Evolutionary conservation across 2,329 filamentous ascomycete genomes (phyloP).

Genomic region (Epichloe elymi): DNA sequence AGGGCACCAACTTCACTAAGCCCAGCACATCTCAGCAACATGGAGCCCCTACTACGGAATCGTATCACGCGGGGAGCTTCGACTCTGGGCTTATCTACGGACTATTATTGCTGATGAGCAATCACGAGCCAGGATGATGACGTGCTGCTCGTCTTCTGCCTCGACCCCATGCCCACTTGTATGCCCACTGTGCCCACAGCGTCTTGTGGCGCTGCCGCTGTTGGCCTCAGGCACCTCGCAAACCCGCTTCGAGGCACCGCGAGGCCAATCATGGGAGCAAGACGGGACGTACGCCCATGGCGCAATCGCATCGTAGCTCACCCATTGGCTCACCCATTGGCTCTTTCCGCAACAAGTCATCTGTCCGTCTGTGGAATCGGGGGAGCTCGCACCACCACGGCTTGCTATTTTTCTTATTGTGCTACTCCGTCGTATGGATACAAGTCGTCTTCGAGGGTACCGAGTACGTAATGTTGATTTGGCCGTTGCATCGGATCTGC

Average conservation of each 20-base stretch:
- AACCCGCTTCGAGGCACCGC: background rate
- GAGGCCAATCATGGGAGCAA: slow-evolving; percentile 4
- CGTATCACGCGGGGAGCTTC: too few species aligned
- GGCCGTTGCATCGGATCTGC: background rate
- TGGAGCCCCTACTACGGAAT: too few species aligned
- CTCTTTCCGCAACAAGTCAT: background rate
- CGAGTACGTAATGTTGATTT: background rate
- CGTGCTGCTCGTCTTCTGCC: slow-evolving; percentile 1
- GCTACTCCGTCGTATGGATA: too few species aligned
- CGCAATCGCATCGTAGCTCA: slow-evolving; percentile 4
- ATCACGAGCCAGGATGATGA: slow-evolving; percentile 2
- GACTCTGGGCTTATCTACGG: too few species aligned
- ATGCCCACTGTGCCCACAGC: background rate
- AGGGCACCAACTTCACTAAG: too few species aligned
- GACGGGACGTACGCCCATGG: background rate
- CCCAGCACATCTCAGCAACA: too few species aligned
- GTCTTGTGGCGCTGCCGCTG: slow-evolving; percentile 3
- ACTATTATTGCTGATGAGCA: background rate
- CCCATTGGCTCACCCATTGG: background rate
- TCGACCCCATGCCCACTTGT: background rate
- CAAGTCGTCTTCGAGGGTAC: background rate
- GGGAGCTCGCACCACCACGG: background rate
- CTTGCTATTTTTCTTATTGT: too few species aligned
- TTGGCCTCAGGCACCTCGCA: background rate
- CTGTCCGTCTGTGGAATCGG: background rate